Evolutionary conservation across 139 green algal genomes (phyloP).

Genomic region (Tetradesmus lagerheimii): DNA sequence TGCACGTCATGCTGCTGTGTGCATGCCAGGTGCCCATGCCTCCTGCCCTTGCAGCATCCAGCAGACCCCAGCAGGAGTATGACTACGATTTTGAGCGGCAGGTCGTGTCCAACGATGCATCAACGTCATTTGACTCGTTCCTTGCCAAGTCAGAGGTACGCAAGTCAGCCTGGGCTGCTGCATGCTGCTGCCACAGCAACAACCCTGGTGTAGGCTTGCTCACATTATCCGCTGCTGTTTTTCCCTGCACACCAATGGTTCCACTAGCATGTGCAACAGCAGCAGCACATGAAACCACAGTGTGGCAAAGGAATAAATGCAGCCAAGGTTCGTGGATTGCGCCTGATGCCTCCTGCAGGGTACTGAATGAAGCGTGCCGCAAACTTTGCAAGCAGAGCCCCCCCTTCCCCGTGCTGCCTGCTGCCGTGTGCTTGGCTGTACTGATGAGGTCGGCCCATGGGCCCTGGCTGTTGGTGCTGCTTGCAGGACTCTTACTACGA

Average conservation of each 20-base stretch:
- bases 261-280: not conserved
- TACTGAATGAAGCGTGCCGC: no score
- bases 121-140: slow-evolving; percentile 28
- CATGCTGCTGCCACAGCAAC: not conserved
- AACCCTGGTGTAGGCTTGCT: not conserved
- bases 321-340: no score
- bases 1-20: not conserved
- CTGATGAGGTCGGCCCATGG: no score
- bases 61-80: slow-evolving; percentile 37
- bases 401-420: no score
- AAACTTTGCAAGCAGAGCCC: no score
- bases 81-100: slow-evolving; percentile 45
- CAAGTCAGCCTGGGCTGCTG: not conserved
- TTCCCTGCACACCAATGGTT: no score
- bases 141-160: slow-evolving; percentile 40
- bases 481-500: slow-evolving; percentile 40
- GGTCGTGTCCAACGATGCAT: slow-evolving; percentile 27
- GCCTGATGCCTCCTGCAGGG: no score
- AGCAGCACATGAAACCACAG: not conserved
- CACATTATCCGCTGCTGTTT: no score
- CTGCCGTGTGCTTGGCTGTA: not conserved
- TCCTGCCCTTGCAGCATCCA: slow-evolving; percentile 35
- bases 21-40: slow-evolving; percentile 35
- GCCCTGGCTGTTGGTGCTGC: not conserved
- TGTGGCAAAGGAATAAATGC: no score